A percentile compares a stretch with the other conserved stretches of the same genome.
These are phyloP conservation scores for Oryza australiensis DNA, from an alignment of 176 grass and related monocot species.

Conservation along the genomic window DNA sequence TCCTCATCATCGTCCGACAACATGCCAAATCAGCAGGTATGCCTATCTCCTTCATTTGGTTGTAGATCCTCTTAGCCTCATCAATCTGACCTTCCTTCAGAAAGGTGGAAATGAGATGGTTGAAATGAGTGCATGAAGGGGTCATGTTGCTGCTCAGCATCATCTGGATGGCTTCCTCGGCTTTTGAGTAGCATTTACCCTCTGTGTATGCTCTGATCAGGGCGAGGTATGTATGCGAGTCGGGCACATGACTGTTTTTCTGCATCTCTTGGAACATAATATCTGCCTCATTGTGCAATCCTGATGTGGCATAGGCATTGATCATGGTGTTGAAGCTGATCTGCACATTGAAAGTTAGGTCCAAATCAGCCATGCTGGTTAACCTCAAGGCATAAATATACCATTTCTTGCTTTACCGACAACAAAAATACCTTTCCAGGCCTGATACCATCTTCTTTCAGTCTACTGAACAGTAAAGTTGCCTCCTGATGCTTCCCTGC, in stretches of 20 bases:
- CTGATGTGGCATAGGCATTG: constrained; percentile 72
- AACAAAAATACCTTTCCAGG: constrained; percentile 73
- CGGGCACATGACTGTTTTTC: constrained; percentile 43
- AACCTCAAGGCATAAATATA: background rate
- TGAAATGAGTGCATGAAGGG: constrained; percentile 76
- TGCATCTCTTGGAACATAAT: constrained; percentile 68
- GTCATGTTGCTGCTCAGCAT: constrained; percentile 47
- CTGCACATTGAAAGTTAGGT: constrained; percentile 51
- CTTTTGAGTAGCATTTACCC: constrained; percentile 48
- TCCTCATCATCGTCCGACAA: constrained; percentile 82
- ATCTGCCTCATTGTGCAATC: constrained; percentile 55
- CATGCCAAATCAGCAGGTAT: constrained; percentile 64
- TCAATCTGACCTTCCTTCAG: constrained; percentile 59
- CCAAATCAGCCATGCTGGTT: background rate
- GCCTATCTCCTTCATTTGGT: constrained; percentile 49
- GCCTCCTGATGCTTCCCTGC: constrained; percentile 77
- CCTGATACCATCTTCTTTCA: constrained; percentile 80
- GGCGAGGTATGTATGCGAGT: constrained; percentile 62
- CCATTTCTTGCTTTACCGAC: background rate
- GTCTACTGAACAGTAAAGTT: constrained; percentile 61
- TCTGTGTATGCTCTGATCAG: constrained; percentile 63
- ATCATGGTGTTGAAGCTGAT: constrained; percentile 90
- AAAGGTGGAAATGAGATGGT: constrained; percentile 65
- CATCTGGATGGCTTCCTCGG: constrained; percentile 55
- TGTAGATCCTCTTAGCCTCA: constrained; percentile 57